These are phyloP conservation scores for Nevesoporus exiguus DNA, from an alignment of 768 basidiomycete genomes.

Conservation along the genomic window DNA sequence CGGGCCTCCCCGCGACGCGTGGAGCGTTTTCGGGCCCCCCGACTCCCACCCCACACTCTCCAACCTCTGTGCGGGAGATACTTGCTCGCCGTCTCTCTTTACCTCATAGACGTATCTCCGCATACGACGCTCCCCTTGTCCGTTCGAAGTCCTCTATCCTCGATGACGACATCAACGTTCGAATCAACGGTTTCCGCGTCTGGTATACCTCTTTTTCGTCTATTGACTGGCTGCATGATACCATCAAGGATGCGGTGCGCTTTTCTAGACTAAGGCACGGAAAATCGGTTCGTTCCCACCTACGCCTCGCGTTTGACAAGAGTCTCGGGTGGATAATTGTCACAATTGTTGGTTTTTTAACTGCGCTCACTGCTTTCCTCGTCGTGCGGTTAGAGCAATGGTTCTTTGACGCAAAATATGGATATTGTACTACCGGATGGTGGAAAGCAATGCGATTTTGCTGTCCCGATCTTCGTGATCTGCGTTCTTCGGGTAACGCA, in stretches of 20 bases:
- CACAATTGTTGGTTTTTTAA: slow-evolving; percentile 81
- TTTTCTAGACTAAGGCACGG: slow-evolving; percentile 67
- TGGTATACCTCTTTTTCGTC: slow-evolving; percentile 85
- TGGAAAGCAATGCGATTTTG: slow-evolving; percentile 80
- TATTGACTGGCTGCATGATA: slow-evolving; percentile 95
- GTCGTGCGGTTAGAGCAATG: slow-evolving; percentile 84
- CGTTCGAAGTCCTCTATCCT: slow-evolving; percentile 32
- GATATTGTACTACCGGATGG: slow-evolving; percentile 71
- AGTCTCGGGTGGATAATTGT: slow-evolving; percentile 88
- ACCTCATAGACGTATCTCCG: slow-evolving; percentile 62
- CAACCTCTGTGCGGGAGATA: slow-evolving; percentile 32
- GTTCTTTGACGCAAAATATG: slow-evolving; percentile 91
- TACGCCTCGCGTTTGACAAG: slow-evolving; percentile 67
- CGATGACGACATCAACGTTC: slow-evolving; percentile 53
- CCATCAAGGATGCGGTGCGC: slow-evolving; percentile 89
- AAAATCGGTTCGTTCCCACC: slow-evolving; percentile 64
- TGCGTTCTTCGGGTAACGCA: slow-evolving; percentile 25
- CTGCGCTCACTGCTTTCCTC: slow-evolving; percentile 81
- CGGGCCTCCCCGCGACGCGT: slow-evolving; percentile 31
- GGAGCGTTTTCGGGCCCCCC: slow-evolving; percentile 37
- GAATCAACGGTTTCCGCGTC: slow-evolving; percentile 83
- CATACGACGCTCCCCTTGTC: slow-evolving; percentile 56
- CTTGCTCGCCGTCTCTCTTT: slow-evolving; percentile 38
- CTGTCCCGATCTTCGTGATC: slow-evolving; percentile 45
- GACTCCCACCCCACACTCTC: slow-evolving; percentile 30